Evolutionary conservation across 306 rosid species (phyloP).

Genomic region (Purshia tridentata): DNA sequence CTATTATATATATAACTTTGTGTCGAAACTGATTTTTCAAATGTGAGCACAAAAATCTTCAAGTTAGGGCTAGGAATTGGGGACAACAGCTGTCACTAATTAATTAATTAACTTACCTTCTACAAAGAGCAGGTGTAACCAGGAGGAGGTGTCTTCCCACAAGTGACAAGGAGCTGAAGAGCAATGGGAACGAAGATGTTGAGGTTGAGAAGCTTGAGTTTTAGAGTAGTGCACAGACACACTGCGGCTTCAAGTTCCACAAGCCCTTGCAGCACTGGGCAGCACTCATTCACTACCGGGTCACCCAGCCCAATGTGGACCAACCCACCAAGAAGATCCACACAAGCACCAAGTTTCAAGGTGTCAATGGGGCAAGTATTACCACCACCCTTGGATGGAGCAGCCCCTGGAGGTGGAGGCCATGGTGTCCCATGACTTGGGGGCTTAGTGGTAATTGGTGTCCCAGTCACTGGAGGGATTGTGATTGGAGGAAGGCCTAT

Average conservation of each 20-base stretch:
- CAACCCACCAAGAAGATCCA: constrained; percentile 74
- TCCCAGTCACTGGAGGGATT: neutral
- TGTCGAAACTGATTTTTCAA: neutral
- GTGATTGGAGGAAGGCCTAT: neutral
- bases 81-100: too few relatives aligned
- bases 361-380: constrained; percentile 84
- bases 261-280: constrained; percentile 77
- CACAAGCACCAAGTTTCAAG: constrained; percentile 75
- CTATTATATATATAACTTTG: neutral
- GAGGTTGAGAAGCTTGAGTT: constrained; percentile 80
- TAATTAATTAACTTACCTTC: constrained; percentile 32
- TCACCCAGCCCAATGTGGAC: constrained; percentile 81
- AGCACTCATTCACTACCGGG: constrained; percentile 68
- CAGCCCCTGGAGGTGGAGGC: constrained; percentile 35
- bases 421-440: constrained; percentile 33
- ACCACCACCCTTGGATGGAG: constrained; percentile 23
- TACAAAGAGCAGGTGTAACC: constrained; percentile 95
- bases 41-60: too few relatives aligned
- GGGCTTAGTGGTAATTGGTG: constrained; percentile 19
- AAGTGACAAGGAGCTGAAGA: constrained; percentile 83
- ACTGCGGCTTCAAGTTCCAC: constrained; percentile 79
- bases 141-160: constrained; percentile 94
- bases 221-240: constrained; percentile 90
- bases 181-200: constrained; percentile 77
- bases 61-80: neutral